Base-by-base conservation (phyloP, 2,329 filamentous ascomycete genomes). In the Colletotrichum abscissum region DNA sequence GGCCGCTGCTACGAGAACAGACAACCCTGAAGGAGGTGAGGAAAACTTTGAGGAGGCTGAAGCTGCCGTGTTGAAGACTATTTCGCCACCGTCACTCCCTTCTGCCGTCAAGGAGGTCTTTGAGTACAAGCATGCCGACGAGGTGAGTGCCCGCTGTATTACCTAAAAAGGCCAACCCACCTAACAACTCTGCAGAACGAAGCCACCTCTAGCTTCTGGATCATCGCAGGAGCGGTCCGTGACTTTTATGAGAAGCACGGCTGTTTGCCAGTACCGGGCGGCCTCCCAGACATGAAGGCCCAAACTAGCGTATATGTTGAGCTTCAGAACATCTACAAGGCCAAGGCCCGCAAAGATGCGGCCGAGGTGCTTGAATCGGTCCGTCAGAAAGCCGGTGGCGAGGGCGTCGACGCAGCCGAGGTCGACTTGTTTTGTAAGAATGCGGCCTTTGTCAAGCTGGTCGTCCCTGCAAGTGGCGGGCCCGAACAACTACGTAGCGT, bases 21-120 rank as follows among this genome's bases (percentile, higher is more conserved):
- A 92, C 77, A 97, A 91, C 71, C 82, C 94, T 0, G 95, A 97
- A 81, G 95, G 95, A 58, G 94, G 93, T 69, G 97, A 99, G 80
- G 97, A 99, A 84, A 99, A 99, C 82, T 99, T 95, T 79, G 95
- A 98, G 74, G 97, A 99, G 83, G 97, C 97, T 4, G 91, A 92
- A 58, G 92, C 91, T 16, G 95, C 95, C 5, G 95, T 98, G 1
- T 87, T 98, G 78, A 97, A 97, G 82, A 94, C 93, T n/a, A 86
- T 99, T 38, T 92, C 92, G 56, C 85, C 87, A 22, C 91, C 92
- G 58, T 89, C 89, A 30, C 82, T 97, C 24, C 91, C 93, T 54
- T 90, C 90, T 57, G 89, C 91, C 3, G 88, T 97, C 54, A 91
- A 89, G 75, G 92, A 96, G 75, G 91, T 98, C 9, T 96, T 99